These are phyloP conservation scores for Hyaloperonospora arabidopsidis DNA, from an alignment of 352 stramenopile genomes.

Conservation along the genomic window DNA sequence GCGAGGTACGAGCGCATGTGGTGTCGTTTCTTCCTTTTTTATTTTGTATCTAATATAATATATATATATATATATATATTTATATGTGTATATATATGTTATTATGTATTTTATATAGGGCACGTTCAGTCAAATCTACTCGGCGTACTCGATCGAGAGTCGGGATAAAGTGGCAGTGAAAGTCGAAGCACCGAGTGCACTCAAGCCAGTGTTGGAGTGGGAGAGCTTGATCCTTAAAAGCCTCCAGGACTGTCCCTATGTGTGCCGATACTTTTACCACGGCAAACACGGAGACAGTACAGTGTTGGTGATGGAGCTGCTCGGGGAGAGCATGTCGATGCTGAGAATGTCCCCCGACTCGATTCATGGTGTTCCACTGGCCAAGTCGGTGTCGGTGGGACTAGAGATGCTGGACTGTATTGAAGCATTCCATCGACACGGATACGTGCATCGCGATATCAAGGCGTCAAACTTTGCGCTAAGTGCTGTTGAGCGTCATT, in stretches of 20 bases:
- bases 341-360: constrained; percentile 70
- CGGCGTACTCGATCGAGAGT: constrained; percentile 68
- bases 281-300: constrained; percentile 81
- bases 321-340: constrained; percentile 87
- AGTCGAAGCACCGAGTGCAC: constrained; percentile 73
- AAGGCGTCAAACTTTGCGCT: constrained; percentile 87
- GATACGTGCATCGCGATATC: constrained; percentile 85
- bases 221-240: constrained; percentile 83
- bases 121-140: constrained; percentile 87
- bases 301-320: constrained; percentile 82
- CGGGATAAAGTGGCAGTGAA: constrained; percentile 78
- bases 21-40: constrained; percentile 3
- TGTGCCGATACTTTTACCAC: constrained; percentile 82
- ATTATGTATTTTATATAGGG: too few relatives aligned
- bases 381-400: constrained; percentile 62
- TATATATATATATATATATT: too few relatives aligned
- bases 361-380: constrained; percentile 66
- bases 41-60: too few relatives aligned
- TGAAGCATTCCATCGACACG: constrained; percentile 76
- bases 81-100: too few relatives aligned
- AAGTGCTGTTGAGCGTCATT: constrained; percentile 34
- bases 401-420: constrained; percentile 86
- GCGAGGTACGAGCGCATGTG: constrained; percentile 40
- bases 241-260: constrained; percentile 73
- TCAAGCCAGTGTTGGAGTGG: constrained; percentile 86